Conservation (phyloP, 352 stramenopile species). For the Pythium aquatile region DNA sequence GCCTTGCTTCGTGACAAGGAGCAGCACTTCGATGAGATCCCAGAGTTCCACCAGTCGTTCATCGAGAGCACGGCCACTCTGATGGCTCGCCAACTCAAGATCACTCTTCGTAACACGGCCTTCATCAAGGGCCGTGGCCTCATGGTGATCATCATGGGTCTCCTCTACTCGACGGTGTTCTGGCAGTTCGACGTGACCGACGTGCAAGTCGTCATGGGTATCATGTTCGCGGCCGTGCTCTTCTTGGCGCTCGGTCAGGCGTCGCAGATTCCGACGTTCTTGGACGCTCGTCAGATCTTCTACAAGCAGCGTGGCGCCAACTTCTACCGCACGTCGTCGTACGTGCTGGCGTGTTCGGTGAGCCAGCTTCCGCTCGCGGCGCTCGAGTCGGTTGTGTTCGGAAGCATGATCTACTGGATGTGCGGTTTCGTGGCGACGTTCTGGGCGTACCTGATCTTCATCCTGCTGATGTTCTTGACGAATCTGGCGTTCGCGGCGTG, state of each 20-base stretch:
- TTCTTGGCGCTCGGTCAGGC: conserved; percentile 33
- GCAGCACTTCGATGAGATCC: conserved; percentile 15
- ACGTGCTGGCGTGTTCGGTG: conserved; percentile 47
- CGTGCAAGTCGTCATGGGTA: conserved; percentile 42
- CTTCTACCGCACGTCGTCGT: conserved; percentile 66
- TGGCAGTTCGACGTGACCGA: conserved; percentile 25
- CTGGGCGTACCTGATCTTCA: conserved; percentile 50
- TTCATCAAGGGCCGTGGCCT: conserved; percentile 27
- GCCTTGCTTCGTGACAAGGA: conserved; percentile 73
- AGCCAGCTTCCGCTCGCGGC: conserved; percentile 42
- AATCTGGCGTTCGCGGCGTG: conserved; percentile 31
- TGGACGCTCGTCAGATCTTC: conserved; percentile 44
- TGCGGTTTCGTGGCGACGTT: conserved; percentile 16
- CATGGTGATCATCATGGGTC: conserved; percentile 31
- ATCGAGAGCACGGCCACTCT: conserved; percentile 7
- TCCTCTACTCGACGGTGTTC: conserved; percentile 28
- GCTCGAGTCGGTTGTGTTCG: conserved; percentile 42
- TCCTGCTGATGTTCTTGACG: conserved; percentile 53
- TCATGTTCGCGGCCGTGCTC: conserved; percentile 22
- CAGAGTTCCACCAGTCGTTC: conserved; percentile 18
- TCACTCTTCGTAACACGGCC: conserved; percentile 41
- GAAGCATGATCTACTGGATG: conserved; percentile 12
- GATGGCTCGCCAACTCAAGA: conserved; percentile 38
- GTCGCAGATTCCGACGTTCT: conserved; percentile 59
- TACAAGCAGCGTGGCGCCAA: conserved; percentile 74